Evolutionary conservation across 75 land plant genomes (phyloP), one percentile per base, ranked within the genome.

Genomic region (Gnetum montanum): DNA sequence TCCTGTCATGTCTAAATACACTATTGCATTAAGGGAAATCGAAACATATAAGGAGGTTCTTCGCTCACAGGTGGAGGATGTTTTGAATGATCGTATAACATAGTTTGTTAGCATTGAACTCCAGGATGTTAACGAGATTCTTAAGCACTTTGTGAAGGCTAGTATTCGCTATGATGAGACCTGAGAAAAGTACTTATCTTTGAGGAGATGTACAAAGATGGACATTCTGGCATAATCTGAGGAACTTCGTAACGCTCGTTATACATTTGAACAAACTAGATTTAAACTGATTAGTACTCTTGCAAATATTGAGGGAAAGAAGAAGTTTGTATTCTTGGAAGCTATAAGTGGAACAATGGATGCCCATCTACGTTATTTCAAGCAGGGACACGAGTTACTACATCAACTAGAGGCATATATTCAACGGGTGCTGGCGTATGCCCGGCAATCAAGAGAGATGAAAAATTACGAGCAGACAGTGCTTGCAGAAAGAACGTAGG

Each of bases 341-440:
- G 81, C 98, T 56, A 72, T 94, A 31, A 94, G 91, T 68, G 91
- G 91, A 27, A 71, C 85, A 8, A 94, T 94, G 98, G 98, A 94
- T 78, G 91, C 96, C 15, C 96, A 94, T 71, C 55, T 94, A 24
- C 71, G 91, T 60, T 94, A 90, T 57, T 94, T 94, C 60, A 94
- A 94, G 71, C 90, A 85, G 87, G 96, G 91, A 10, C 90, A 95
- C 74, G 99, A 95, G 66, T 72, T 95, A 54, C 73, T 95, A 80
- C 99, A 90, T 76, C 97, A 95, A 53, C 90, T 95, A 97, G 99
- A 95, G 62, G 97, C 99, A 37, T 95, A 95, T 61, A 90, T 95
- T 34, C 90, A 95, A 65, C 97, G 90, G 98, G 99, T 95, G 24
- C 67, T 90, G 60, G 76, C 99, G n/a, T 95, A 95, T 79, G 99